phyloP scores from a whole-genome alignment of 1,139 yeast species.

The Geotrichum australiense region DNA sequence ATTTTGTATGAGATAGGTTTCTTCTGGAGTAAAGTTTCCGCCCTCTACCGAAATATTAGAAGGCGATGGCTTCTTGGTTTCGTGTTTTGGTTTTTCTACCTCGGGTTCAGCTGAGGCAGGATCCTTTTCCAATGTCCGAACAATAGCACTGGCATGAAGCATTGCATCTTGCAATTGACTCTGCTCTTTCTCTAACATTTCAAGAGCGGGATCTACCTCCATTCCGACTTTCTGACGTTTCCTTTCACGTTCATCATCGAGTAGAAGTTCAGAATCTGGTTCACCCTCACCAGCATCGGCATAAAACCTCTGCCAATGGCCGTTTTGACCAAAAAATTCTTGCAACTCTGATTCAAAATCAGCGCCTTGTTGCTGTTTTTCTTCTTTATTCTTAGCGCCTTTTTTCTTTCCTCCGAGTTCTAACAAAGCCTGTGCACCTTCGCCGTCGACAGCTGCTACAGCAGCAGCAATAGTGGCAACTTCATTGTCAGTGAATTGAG shows the following conservation, averaged over 20 bases:
- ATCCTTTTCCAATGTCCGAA: conserved; percentile 20
- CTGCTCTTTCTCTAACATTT: conserved; percentile 21
- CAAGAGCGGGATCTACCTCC: conserved; percentile 15
- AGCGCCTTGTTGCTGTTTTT: conserved; percentile 1
- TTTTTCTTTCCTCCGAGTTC: conserved; percentile 24
- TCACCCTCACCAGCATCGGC: conserved; percentile 9
- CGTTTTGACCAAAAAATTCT: conserved; percentile 14
- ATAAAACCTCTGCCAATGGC: conserved; percentile 18
- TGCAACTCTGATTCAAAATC: conserved; percentile 15
- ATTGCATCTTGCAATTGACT: conserved; percentile 27
- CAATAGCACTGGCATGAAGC: conserved; percentile 28
- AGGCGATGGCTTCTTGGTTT: not conserved
- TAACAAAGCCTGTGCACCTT: conserved; percentile 29
- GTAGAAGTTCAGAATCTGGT: not conserved
- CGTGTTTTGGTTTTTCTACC: not conserved
- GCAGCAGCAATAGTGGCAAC: conserved; percentile 14
- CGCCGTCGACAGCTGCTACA: conserved; percentile 21
- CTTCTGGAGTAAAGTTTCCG: conserved; percentile 53
- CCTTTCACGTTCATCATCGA: conserved; percentile 11
- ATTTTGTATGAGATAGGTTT: conserved; percentile 61
- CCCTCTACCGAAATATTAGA: conserved; percentile 25
- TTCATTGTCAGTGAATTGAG: conserved; percentile 8
- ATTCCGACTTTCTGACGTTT: conserved; percentile 3
- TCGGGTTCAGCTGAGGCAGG: not conserved
- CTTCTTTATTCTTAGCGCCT: not conserved